phyloP scores from a whole-genome alignment of 2,329 filamentous ascomycete species.

The Lecanosticta acicola region DNA sequence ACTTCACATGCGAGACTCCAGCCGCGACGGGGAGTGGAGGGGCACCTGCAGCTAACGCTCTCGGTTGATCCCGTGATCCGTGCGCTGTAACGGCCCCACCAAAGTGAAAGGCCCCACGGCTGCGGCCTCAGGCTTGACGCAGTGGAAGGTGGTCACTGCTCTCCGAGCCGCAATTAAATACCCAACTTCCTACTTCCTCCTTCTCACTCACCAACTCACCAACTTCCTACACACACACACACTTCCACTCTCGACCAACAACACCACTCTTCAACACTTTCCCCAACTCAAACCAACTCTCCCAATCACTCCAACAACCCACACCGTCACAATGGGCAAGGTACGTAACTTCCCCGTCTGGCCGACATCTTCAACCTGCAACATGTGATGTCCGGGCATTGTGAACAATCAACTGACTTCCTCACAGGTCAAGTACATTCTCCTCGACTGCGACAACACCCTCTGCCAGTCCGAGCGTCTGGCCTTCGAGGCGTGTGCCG shows the following conservation, averaged over 20 bases:
- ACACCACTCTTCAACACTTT: background rate
- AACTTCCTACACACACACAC: conserved; percentile 1
- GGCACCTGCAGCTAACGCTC: too few species aligned
- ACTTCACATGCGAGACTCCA: too few species aligned
- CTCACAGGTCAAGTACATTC: conserved; percentile 43
- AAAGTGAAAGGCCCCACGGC: background rate
- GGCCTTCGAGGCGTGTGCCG: conserved; percentile 85
- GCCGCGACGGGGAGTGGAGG: too few species aligned
- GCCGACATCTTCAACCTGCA: conserved; percentile 2
- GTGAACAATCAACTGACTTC: conserved; percentile 4
- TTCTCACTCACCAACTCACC: conserved; percentile 1
- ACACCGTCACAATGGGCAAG: conserved; percentile 25
- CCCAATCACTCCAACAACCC: conserved; percentile 2
- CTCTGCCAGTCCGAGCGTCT: conserved; percentile 86
- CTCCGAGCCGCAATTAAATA: too few species aligned
- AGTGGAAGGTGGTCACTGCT: too few species aligned
- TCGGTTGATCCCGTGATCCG: background rate
- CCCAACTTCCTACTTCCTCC: background rate
- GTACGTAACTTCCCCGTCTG: conserved; percentile 15
- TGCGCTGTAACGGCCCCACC: too few species aligned
- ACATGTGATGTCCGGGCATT: background rate
- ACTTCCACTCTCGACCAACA: conserved; percentile 5
- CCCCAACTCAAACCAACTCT: background rate
- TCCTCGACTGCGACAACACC: conserved; percentile 70
- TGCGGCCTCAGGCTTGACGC: too few species aligned